phyloP scores from a whole-genome alignment of 2,329 filamentous ascomycete species.

The Nemania sp. region DNA sequence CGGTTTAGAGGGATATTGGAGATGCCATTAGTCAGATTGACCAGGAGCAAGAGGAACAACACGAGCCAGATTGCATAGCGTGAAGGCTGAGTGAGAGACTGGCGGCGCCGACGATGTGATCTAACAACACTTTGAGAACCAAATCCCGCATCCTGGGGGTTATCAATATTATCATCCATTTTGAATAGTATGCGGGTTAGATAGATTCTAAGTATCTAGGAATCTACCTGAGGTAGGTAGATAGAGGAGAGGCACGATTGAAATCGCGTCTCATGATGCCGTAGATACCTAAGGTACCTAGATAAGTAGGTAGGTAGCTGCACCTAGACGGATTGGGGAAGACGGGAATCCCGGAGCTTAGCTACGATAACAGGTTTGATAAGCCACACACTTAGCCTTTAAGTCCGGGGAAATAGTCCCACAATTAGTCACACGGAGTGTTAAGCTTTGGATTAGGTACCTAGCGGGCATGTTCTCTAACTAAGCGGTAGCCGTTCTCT shows the following conservation, averaged over 20 bases:
- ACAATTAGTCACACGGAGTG: no score
- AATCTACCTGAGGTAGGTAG: no score
- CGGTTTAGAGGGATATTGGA: slow-evolving; percentile 62
- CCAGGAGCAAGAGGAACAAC: slow-evolving; percentile 57
- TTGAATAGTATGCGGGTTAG: background rate
- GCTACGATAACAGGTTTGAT: background rate
- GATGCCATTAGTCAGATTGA: slow-evolving; percentile 61
- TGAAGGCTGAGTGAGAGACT: background rate
- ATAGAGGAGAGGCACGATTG: background rate
- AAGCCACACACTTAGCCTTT: no score
- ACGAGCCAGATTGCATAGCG: slow-evolving; percentile 46
- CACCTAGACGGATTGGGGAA: background rate
- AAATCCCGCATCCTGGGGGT: background rate
- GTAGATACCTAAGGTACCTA: no score
- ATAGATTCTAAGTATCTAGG: no score
- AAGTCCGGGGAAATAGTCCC: no score
- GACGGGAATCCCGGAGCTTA: background rate
- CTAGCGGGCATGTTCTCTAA: no score
- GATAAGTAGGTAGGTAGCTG: background rate
- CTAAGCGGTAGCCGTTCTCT: no score
- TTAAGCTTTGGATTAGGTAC: no score
- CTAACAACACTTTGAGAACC: slow-evolving; percentile 5
- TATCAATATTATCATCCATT: slow-evolving; percentile 36
- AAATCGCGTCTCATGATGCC: background rate
- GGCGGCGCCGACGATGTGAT: slow-evolving; percentile 1